Evolutionary conservation across 345 rosid genomes (phyloP).

Genomic region (Lenwebbia sp.): DNA sequence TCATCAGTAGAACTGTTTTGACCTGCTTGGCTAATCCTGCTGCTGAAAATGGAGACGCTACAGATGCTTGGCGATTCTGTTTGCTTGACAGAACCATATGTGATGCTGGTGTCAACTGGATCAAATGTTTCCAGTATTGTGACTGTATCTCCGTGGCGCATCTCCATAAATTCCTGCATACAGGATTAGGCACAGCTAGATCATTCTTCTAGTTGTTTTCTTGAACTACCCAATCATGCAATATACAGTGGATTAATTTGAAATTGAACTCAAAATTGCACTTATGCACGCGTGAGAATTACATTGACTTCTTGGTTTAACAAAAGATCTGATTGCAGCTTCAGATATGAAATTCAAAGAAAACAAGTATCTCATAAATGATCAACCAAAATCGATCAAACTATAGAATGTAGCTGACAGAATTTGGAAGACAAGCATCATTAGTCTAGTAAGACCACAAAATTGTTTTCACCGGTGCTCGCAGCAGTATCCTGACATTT

Average conservation of each 20-base stretch:
- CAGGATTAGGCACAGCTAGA: not conserved
- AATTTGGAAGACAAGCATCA: not conserved
- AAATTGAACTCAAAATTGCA: not conserved
- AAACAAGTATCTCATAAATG: not conserved
- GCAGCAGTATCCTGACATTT: not conserved
- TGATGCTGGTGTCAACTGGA: slow-evolving; percentile 11
- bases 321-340: not conserved
- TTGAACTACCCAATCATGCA: not conserved
- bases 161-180: not conserved
- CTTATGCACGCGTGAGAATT: not conserved
- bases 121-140: slow-evolving; percentile 6
- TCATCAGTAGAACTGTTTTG: not conserved
- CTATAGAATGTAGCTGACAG: not conserved
- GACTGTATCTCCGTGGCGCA: slow-evolving; percentile 1
- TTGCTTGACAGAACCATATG: slow-evolving; percentile 6
- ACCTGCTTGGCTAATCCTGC: slow-evolving; percentile 3
- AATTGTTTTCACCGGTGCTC: not conserved
- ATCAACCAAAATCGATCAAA: not conserved
- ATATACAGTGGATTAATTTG: not conserved
- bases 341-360: not conserved
- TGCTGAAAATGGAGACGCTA: slow-evolving; percentile 8
- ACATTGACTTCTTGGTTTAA: not conserved
- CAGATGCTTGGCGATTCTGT: not conserved
- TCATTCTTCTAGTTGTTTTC: not conserved
- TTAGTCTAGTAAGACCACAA: not conserved